A percentile compares a stretch with the other conserved stretches of the same genome.
These are phyloP conservation scores for Austroboletus festivus DNA, from an alignment of 768 basidiomycete species.

Conservation along the genomic window DNA sequence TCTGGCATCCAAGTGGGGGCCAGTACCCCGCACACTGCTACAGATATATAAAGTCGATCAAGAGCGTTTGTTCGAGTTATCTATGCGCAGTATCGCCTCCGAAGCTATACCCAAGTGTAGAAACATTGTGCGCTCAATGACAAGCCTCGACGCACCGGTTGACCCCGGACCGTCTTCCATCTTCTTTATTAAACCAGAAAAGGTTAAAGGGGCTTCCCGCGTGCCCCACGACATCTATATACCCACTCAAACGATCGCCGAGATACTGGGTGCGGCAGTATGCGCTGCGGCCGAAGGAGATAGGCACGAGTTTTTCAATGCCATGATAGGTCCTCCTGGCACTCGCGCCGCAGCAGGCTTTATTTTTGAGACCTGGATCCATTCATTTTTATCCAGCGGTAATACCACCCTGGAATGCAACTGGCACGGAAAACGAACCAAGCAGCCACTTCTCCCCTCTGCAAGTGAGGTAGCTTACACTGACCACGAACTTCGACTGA, in stretches of 20 bases:
- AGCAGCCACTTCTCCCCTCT: not conserved
- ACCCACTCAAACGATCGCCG: too few species aligned
- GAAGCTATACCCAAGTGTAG: not conserved
- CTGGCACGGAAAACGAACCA: not conserved
- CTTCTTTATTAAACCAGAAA: too few species aligned
- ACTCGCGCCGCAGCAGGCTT: conserved; percentile 2
- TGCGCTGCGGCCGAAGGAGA: not conserved
- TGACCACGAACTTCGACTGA: not conserved
- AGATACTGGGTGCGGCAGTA: too few species aligned
- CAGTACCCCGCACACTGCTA: conserved; percentile 1
- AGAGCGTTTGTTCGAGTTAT: not conserved
- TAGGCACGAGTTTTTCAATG: conserved; percentile 4
- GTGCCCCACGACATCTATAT: too few species aligned
- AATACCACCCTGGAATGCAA: not conserved
- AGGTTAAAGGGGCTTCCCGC: too few species aligned
- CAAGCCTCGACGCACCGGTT: not conserved
- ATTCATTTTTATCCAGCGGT: not conserved
- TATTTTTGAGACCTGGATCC: conserved; percentile 4
- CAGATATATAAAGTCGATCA: not conserved
- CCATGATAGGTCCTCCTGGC: not conserved
- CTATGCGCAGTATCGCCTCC: not conserved
- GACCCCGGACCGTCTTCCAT: too few species aligned
- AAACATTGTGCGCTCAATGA: not conserved
- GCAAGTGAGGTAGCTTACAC: too few species aligned
- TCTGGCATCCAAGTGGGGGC: not conserved